Percentiles rank a stretch among this genome's conserved stretches.
Conservation (phyloP, 768 basidiomycete species). For the Mycena polygramma region DNA sequence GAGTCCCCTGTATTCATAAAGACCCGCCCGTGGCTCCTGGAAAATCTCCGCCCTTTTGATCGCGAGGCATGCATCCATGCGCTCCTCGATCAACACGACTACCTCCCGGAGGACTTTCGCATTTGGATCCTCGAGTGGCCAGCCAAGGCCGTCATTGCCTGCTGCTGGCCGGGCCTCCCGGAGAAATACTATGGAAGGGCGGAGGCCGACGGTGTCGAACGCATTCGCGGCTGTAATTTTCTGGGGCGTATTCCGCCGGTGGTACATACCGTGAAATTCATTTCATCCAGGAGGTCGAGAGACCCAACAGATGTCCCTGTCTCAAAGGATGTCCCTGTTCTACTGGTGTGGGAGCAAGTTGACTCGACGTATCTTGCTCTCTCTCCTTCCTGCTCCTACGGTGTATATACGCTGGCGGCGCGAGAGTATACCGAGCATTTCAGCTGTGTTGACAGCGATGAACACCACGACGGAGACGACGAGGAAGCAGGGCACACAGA, state of each 20-base stretch:
- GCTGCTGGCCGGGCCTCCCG: conserved; percentile 41
- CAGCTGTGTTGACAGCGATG: no score
- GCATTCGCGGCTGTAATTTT: background rate
- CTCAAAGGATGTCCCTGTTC: no score
- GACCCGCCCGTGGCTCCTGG: conserved; percentile 34
- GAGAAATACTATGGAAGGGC: background rate
- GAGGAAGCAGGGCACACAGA: no score
- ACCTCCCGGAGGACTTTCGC: conserved; percentile 39
- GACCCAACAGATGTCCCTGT: no score
- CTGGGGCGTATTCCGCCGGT: background rate
- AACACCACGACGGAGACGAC: no score
- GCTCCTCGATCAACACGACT: conserved; percentile 27
- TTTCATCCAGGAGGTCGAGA: background rate
- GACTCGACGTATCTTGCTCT: no score
- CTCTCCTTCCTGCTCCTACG: no score
- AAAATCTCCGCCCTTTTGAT: conserved; percentile 34
- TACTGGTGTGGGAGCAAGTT: no score
- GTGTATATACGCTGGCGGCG: no score
- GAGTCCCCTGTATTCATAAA: conserved; percentile 32
- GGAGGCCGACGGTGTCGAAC: background rate
- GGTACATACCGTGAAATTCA: background rate
- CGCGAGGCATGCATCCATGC: conserved; percentile 34
- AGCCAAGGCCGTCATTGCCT: conserved; percentile 36
- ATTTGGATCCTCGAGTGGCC: conserved; percentile 47
- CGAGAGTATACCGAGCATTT: no score